These are phyloP conservation scores for Beauveria scarabaeidicola DNA, from an alignment of 2,329 filamentous ascomycete species.

Conservation along the genomic window DNA sequence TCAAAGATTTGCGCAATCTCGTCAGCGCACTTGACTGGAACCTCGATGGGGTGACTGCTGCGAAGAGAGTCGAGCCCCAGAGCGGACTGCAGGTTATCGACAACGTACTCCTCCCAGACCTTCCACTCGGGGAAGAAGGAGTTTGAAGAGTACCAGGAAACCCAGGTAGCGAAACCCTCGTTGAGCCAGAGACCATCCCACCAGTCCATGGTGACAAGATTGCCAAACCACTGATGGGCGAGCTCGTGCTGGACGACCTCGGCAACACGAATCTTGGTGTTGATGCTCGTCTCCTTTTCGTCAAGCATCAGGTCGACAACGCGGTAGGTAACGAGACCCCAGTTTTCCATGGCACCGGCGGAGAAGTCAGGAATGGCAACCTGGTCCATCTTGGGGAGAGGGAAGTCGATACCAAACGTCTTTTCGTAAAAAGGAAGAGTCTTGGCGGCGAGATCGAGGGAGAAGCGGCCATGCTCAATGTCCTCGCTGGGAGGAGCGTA, in stretches of 20 bases:
- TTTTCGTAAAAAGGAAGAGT: slow-evolving; percentile 94
- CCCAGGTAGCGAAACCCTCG: slow-evolving; percentile 66
- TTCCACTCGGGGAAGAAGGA: slow-evolving; percentile 97
- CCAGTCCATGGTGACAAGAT: slow-evolving; percentile 96
- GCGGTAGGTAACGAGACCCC: slow-evolving; percentile 91
- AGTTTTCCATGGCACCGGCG: slow-evolving; percentile 96
- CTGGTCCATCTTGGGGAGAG: slow-evolving; percentile 45
- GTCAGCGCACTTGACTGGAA: slow-evolving; percentile 88
- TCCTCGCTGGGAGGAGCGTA: slow-evolving; percentile 85
- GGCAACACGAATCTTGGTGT: slow-evolving; percentile 84
- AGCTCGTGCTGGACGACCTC: slow-evolving; percentile 96
- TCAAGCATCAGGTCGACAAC: slow-evolving; percentile 77
- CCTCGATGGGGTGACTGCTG: slow-evolving; percentile 94
- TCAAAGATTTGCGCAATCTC: slow-evolving; percentile 99
- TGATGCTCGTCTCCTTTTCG: slow-evolving; percentile 82
- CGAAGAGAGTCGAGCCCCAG: slow-evolving; percentile 81
- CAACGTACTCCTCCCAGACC: slow-evolving; percentile 93
- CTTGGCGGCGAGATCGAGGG: slow-evolving; percentile 77
- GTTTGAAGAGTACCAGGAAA: slow-evolving; percentile 69
- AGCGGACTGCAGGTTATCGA: slow-evolving; percentile 82
- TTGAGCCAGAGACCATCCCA: slow-evolving; percentile 98
- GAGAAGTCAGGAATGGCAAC: slow-evolving; percentile 93
- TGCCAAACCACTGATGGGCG: slow-evolving; percentile 97
- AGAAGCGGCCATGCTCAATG: slow-evolving; percentile 86
- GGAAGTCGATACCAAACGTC: slow-evolving; percentile 76